phyloP scores from a whole-genome alignment of 495 filamentous ascomycete genomes.

The Aspergillus coremiiformis region DNA sequence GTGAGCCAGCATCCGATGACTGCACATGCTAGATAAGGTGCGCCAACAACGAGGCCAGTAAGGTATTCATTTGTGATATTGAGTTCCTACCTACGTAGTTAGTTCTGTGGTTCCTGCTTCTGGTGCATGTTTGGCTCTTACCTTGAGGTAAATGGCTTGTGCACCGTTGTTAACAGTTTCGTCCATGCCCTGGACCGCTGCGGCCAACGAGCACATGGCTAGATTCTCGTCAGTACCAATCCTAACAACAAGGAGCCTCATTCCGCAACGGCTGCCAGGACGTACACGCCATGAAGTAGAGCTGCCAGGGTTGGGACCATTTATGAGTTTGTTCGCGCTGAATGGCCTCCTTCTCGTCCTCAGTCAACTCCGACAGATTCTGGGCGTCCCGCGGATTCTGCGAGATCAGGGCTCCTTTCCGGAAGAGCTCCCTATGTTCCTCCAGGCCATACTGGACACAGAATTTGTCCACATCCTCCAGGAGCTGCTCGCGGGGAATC shows the following conservation, averaged over 20 bases:
- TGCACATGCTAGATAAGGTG: conserved; percentile 40
- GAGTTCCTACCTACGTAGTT: conserved; percentile 19
- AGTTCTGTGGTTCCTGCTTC: too few relatives aligned
- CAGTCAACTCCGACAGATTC: conserved; percentile 35
- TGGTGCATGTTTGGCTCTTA: neutral
- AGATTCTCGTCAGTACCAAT: neutral
- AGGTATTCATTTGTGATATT: conserved; percentile 24
- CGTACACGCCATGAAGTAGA: conserved; percentile 51
- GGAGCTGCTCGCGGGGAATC: conserved; percentile 39
- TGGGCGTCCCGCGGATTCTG: conserved; percentile 38
- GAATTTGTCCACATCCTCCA: conserved; percentile 46
- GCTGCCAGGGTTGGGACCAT: conserved; percentile 48
- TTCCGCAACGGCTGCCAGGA: neutral
- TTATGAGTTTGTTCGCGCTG: conserved; percentile 44
- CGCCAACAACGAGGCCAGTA: conserved; percentile 41
- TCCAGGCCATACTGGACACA: conserved; percentile 36
- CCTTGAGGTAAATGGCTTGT: conserved; percentile 55
- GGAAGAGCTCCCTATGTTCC: conserved; percentile 37
- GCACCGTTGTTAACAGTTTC: conserved; percentile 78
- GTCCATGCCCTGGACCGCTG: conserved; percentile 59
- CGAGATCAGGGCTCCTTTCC: conserved; percentile 49
- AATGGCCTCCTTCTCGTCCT: conserved; percentile 39
- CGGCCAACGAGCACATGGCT: conserved; percentile 40
- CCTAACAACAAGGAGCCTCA: neutral
- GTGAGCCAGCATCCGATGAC: conserved; percentile 44